Evolutionary conservation across 257 asterid genomes (phyloP), one percentile per base, ranked within the genome.

Genomic region (Solanum verrucosum): DNA sequence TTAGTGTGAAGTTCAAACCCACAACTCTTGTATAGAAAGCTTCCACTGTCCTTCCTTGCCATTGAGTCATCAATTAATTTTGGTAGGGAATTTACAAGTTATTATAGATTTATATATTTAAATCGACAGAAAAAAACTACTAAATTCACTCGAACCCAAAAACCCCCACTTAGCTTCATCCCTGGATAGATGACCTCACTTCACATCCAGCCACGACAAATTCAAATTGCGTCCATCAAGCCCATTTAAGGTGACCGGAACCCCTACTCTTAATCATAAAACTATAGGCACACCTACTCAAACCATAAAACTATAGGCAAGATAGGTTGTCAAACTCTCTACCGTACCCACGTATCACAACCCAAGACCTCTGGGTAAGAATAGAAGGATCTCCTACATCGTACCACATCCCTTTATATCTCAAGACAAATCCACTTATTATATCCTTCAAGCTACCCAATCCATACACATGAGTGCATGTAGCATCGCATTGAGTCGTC

Each of bases 131-230:
- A 49, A 49, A 49, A 49, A 49, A 49, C 60, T 5, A 16, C 21
- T 0, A 0, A 49, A 16, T 49, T 5, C 23, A 6, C 2, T 49
- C 7, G 0, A 15, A 49, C 21, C 59, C 21, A 15, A 7, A 2
- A 49, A 49, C 59, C 7, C 6, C 20, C 59, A 49, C 21, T 46
- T 46, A 46, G 7, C 59, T 46, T 42, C 14, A 49, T 49, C 21
- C 8, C 16, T 5, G 0, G 7, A 49, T 49, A 49, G 60, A 49
- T 49, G 21, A 49, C 33, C 16, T 16, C 72, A 12, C 15, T 2
- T 2, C 33, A 25, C 34, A 13, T 7, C 34, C 8, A 8, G 4
- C 73, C 73, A 3, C 2, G 9, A 67, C 9, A 67, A 25, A 25
- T 12, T 67, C 73, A 67, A 11, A 12, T 10, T 12, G 8, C 18